Evolutionary conservation across 108 stramenopile species (phyloP), one percentile per base, ranked within the genome.

Genomic region (Cyclotella sp.): DNA sequence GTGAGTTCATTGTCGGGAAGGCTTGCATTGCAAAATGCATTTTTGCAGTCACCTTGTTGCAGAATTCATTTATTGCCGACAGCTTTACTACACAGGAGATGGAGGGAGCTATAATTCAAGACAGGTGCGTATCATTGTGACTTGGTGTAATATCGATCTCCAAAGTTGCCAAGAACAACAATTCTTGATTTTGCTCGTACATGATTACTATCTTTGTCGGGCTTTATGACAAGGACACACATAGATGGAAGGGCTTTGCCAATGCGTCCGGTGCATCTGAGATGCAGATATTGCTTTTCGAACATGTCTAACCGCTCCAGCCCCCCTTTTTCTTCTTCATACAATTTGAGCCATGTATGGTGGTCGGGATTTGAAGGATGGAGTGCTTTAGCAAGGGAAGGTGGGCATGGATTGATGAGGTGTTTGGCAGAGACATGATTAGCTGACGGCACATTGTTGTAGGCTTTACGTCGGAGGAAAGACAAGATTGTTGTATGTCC

Each of bases 11-110:
- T 49, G 13, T 51, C 30, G 2, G 67, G 65, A 1, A 64, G 43
- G 1, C 0, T 19, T 4, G 63, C 63, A 26, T 64, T 10, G 19
- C 63, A 64, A 26, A 64, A 64, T 6, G 63, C 63, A 45, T 75
- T 54, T 34, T 75, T 75, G 26, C 65, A 65, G 26, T 75, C 76
- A 18, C 76, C 66, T 70, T 77, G 76, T 60, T 70, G 54, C 16
- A 68, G 14, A 18, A 69, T 30, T 1, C 59, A 21, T n/a, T 46
- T 58, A 2, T 59, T 21, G 0, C 19, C 26, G 2, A 77, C 68
- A 22, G 68, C 68, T 46, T 68, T 68, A 45, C 58, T 16, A 43
- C 41, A 28, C 1, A 77, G 68, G 7, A 68, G 67, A 18, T 49
- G 15, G 42, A 57, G 41, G 53, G 64, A 55, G 52, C 54, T 52